Evolutionary conservation across 352 stramenopile species (phyloP), one percentile per base, ranked within the genome.

Genomic region (Pythium rishiriense): DNA sequence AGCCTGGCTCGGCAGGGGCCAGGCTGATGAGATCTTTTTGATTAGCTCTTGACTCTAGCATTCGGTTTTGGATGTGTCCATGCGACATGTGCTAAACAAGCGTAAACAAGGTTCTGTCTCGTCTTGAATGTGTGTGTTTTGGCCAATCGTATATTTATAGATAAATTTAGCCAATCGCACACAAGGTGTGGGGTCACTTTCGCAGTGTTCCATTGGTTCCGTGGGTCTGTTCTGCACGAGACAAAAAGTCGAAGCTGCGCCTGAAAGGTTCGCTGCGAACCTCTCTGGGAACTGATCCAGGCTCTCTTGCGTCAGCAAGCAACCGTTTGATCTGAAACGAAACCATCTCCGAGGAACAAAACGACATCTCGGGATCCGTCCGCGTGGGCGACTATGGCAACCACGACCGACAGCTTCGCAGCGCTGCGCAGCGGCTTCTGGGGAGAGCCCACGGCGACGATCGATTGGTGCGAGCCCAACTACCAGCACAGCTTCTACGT

Each of bases 391-490:
- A 35, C 31, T 11, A 35, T 17, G 35, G 9, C 35, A 2, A 42
- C 35, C 35, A 42, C 12, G 5, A 14, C 35, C 35, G 35, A 42
- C 19, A 14, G 9, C 51, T 10, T 33, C 10, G 28, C 46, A 24
- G 25, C 21, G 21, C 21, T 47, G 19, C 17, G 21, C 17, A 47
- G 41, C 21, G 41, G 52, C 21, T 60, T 50, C 62, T 96, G 87
- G 87, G 87, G 86, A 0, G 43, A 70, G 1, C 72, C 80, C 11
- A 93, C 83, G 24, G 78, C 87, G 42, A 92, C 81, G 11, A 89
- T 94, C 60, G 83, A 96, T 69, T 96, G 87, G 87, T 96, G 87
- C 62, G 87, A 96, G 70, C 60, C 41, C 64, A 93, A 96, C 70
- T 96, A 96, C 62, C 60, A 86, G 65, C 63, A 87, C 72, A 87